Percentiles rank a stretch among this genome's conserved stretches.
Evolutionary conservation across 2,329 filamentous ascomycete species (phyloP).

Genomic region (Talaromyces sp.): DNA sequence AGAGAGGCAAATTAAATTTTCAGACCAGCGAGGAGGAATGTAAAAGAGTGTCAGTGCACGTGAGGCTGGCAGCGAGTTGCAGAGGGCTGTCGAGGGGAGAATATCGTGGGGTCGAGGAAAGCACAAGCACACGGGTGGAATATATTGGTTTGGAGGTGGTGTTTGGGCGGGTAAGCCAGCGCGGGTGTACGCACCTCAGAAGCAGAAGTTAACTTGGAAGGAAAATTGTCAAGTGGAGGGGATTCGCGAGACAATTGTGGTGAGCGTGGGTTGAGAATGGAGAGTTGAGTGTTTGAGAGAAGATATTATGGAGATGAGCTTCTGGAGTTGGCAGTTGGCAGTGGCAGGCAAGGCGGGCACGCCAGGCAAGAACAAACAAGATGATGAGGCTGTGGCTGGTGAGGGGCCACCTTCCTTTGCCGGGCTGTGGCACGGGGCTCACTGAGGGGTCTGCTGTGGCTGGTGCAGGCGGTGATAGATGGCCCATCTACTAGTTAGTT

Average conservation of each 20-base stretch:
- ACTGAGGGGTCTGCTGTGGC: constrained; percentile 18
- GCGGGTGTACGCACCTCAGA: background rate
- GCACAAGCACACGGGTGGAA: constrained; percentile 15
- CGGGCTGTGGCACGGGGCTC: background rate
- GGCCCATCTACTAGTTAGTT: background rate
- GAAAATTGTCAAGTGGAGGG: background rate
- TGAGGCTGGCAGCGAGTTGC: constrained; percentile 29
- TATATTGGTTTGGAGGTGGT: constrained; percentile 18
- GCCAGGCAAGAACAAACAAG: constrained; percentile 8
- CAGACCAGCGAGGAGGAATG: background rate
- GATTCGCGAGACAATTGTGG: background rate
- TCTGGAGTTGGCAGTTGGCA: constrained; percentile 11
- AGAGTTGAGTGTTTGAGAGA: background rate
- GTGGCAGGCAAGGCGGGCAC: constrained; percentile 4
- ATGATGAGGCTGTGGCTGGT: constrained; percentile 30
- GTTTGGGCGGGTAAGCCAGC: constrained; percentile 10
- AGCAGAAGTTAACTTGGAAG: background rate
- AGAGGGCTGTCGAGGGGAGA: constrained; percentile 36
- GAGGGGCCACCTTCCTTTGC: constrained; percentile 19
- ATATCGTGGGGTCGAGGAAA: constrained; percentile 17
- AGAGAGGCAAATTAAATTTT: background rate
- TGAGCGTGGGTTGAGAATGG: background rate
- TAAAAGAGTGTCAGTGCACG: constrained; percentile 23
- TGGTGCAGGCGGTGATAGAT: constrained; percentile 16
- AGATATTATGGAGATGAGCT: constrained; percentile 19